Evolutionary conservation across 768 basidiomycete genomes (phyloP).

Genomic region (Podaxis sp.): DNA sequence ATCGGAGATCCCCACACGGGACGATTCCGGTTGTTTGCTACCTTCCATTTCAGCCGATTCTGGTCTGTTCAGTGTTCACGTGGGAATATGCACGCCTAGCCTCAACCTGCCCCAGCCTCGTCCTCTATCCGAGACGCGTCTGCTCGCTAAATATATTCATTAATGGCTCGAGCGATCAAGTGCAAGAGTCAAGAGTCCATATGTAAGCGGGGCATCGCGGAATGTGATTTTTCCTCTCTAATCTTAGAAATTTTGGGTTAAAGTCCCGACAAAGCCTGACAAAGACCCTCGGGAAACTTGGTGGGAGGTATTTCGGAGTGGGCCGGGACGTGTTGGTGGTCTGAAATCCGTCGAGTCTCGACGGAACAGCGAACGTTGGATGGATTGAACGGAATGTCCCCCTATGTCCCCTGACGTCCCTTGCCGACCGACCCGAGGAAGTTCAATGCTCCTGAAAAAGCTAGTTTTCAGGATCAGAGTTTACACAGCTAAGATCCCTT

Average conservation of each 20-base stretch:
- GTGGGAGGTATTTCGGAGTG: not conserved
- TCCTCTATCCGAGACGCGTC: not conserved
- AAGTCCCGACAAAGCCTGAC: too few relatives aligned
- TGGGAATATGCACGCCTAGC: not conserved
- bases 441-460: not conserved
- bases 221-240: too few relatives aligned
- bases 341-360: not conserved
- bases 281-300: not conserved
- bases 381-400: too few relatives aligned
- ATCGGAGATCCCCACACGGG: constrained; percentile 6
- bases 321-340: not conserved
- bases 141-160: too few relatives aligned
- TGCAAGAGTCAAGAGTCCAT: too few relatives aligned
- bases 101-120: not conserved
- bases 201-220: too few relatives aligned
- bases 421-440: not conserved
- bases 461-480: not conserved
- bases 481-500: too few relatives aligned
- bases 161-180: too few relatives aligned
- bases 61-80: not conserved
- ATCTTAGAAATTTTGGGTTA: too few relatives aligned
- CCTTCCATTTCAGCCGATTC: not conserved
- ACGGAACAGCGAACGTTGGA: not conserved
- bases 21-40: not conserved
- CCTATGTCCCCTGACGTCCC: too few relatives aligned